Base-by-base conservation (phyloP, 1,284 basidiomycete genomes). In the Irpex lacteus region DNA sequence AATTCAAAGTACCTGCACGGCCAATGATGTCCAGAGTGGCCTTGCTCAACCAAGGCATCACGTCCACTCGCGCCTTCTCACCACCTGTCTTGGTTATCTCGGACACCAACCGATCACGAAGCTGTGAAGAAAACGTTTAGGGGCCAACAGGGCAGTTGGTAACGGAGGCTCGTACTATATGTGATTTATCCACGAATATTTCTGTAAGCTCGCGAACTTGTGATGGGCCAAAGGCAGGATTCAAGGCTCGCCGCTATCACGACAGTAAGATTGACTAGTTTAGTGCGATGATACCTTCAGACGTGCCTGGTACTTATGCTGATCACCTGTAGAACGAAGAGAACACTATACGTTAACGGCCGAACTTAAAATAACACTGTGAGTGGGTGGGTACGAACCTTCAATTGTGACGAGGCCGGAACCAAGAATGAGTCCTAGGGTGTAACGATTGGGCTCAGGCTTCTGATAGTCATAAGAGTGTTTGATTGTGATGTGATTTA, bases 11-110 rank as follows among this genome's bases (percentile, higher is more conserved):
- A 72, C 82, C 83, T 0, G 83, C 82, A 1, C 80, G 70, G 1
- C 83, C 83, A 62, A 86, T 85, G 19, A 84, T 75, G 67, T 85
- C 83, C 19, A 85, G 73, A 0, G 83, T 84, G 40, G 77, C 73
- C 60, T 77, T 77, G 15, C 75, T 77, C 15, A 85, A 72, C 71
- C 78, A 81, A 4, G 71, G 65, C 50, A 77, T 69, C 6, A 82
- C 76, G 65, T 86, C 80, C 49, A 82, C 69, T 36, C 73, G 70
- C 2, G 59, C 52, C n/a, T 64, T 50, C 15, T 63, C 57, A 4
- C 56, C 59, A n/a, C 62, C 58, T 11, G 52, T 9, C 37, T 65
- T 52, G 34, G 58, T 47, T 37, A 71, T 54, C 36, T 65, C 63
- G 3, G 50, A 54, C 5, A 58, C 47, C 75, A 72, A 76, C 40